phyloP scores from a whole-genome alignment of 164 flowering plant genomes.

The Amborella trichopoda region DNA sequence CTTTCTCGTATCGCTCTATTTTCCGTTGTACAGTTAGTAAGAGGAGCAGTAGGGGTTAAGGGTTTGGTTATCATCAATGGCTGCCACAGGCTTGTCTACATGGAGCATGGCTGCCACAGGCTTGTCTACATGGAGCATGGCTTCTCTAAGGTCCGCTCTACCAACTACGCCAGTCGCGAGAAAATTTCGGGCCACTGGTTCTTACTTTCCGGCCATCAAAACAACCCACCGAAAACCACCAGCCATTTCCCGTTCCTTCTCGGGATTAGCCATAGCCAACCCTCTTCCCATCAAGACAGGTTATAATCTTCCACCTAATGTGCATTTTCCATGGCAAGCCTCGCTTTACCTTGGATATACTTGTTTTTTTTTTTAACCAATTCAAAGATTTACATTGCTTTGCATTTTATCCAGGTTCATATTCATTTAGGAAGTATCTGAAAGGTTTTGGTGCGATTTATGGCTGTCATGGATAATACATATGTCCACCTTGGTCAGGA shows the following conservation, averaged over 20 bases:
- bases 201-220: slow-evolving; percentile 6
- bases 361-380: no score
- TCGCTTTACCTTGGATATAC: not conserved
- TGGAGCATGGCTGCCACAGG: slow-evolving; percentile 34
- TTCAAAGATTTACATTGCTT: no score
- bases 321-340: not conserved
- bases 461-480: not conserved
- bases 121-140: slow-evolving; percentile 44
- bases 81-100: slow-evolving; percentile 9
- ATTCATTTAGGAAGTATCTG: no score
- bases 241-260: slow-evolving; percentile 20
- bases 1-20: no score
- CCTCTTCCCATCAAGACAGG: slow-evolving; percentile 30
- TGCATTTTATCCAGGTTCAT: no score
- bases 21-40: no score
- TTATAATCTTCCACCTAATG: not conserved
- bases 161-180: slow-evolving; percentile 9
- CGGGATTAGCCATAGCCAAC: slow-evolving; percentile 31
- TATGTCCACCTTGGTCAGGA: no score
- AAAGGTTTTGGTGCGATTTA: no score
- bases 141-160: slow-evolving; percentile 43
- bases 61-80: no score
- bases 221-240: slow-evolving; percentile 8
- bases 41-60: no score
- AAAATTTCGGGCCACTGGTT: not conserved